Base-by-base conservation (phyloP, 163 green algal species). In the Scenedesmus sp. region DNA sequence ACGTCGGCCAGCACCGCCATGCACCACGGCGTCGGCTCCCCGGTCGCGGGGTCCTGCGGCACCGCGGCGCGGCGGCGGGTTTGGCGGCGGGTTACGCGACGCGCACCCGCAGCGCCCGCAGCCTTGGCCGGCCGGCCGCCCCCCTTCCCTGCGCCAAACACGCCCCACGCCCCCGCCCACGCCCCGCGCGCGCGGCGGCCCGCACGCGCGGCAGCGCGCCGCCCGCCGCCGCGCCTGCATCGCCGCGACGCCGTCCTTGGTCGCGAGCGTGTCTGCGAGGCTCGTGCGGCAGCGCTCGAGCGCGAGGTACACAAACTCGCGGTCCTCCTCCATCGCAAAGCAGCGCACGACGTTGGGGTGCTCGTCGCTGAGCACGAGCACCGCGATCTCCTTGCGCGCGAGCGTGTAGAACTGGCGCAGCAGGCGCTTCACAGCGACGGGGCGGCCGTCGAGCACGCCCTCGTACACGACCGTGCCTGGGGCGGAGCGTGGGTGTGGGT, bases 281-380 rank as follows among this genome's bases (percentile, higher is more conserved):
- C 78, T 91, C n/a, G 45, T 60, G n/a, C 53, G 57, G 84, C 94
- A 98, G 18, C 87, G 84, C 81, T 99, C 96, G 57, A 99, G 86
- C 5, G 96, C 96, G 57, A 99, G 83, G 85, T 99, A 99, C 26
- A 98, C 89, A 85, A 99, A 99, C 84, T 97, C 90, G 3, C 71
- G 75, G 85, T 98, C 96, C 83, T 97, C 92, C 85, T 99, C 96
- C 92, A 99, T 93, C 4, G 95, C 95, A 87, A 98, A 98, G 85
- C 92, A 98, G 44, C 96, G 87, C 65, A 97, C 87, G 29, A 99
- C 89, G 81, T 98, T 98, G 54, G 95, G 93, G 84, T 99, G 94
- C 86, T 98, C 95, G 67, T 99, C 96, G n/a, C 85, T 90, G 22
- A 93, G 63, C 53, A 99, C 96, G 2, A 99, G 87, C 39, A 91